Evolutionary conservation across 1,284 basidiomycete genomes (phyloP), one percentile per base, ranked within the genome.

Genomic region (Heterobasidion irregulare): DNA sequence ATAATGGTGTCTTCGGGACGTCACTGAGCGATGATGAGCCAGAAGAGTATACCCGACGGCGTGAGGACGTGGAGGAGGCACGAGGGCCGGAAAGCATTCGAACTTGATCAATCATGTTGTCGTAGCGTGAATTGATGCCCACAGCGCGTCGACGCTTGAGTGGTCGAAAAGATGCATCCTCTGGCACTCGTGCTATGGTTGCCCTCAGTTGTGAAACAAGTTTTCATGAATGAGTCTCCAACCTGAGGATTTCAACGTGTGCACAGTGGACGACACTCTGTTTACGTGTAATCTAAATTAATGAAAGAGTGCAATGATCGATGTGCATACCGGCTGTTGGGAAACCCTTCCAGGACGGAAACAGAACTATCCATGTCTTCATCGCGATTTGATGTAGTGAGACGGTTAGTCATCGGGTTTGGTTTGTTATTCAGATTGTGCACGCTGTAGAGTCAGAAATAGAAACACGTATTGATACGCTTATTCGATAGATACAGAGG

Each of bases 91-190:
- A 15, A 61, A 73, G 67, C 32, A 71, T 58, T 53, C 77, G 74
- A 68, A 85, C 78, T 4, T 76, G 73, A 52, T 79, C 73, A 19
- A 86, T 70, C 85, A 88, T 86, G 47, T 72, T 72, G 64, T 88
- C 84, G 59, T 79, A 86, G 38, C 77, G 77, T 19, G 73, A 64
- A 60, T 88, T 88, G 51, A 82, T 66, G n/a, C 75, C 75, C 46
- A 64, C 66, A n/a, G 67, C 70, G 60, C 72, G 78, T 45, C 73
- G 74, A 32, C 78, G 75, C 57, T 82, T 85, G 32, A 62, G 47
- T 2, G 62, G 47, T 13, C 44, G 54, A 19, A 34, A 41, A 18
- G 44, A 34, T 10, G 38, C 26, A 9, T 47, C 46, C 15, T 10
- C 16, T n/a, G 26, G 10, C 10, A n/a, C 15, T 47, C 26, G 46